These are phyloP conservation scores for Myriosclerotinia duriaeana DNA, from an alignment of 2,329 filamentous ascomycete species.

Conservation along the genomic window DNA sequence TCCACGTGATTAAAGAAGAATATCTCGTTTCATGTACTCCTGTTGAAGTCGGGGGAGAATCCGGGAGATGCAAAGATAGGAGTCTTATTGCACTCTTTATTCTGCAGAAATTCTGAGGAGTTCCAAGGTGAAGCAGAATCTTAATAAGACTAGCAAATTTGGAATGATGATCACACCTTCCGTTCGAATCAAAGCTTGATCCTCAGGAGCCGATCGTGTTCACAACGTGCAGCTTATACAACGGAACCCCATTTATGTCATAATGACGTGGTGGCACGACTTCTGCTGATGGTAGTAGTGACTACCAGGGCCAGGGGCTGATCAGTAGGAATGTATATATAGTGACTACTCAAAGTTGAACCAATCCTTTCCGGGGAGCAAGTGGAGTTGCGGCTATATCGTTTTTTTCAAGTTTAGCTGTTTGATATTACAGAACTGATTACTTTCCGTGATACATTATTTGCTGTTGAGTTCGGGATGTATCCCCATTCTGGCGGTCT, in stretches of 20 bases:
- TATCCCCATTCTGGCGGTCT: neutral
- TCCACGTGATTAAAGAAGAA: neutral
- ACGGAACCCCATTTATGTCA: neutral
- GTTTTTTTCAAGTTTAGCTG: neutral
- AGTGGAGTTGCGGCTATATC: no score
- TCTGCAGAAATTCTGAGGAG: neutral
- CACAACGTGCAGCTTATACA: no score
- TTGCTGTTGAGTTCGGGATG: neutral
- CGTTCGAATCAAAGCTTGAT: no score
- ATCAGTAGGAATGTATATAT: neutral
- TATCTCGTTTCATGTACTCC: neutral
- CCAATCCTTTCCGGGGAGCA: neutral
- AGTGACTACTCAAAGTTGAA: neutral
- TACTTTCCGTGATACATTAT: neutral
- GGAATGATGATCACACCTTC: neutral
- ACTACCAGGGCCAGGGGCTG: neutral
- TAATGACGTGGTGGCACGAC: neutral
- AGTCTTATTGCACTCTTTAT: neutral
- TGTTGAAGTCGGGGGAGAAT: neutral
- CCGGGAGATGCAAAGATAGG: neutral
- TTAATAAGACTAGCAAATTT: neutral
- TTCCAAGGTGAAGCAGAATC: neutral
- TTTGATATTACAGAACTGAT: neutral
- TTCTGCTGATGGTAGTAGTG: neutral
- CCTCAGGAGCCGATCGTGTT: no score